Base-by-base conservation (phyloP, 345 rosid species). In the Capsella bursapastoris region DNA sequence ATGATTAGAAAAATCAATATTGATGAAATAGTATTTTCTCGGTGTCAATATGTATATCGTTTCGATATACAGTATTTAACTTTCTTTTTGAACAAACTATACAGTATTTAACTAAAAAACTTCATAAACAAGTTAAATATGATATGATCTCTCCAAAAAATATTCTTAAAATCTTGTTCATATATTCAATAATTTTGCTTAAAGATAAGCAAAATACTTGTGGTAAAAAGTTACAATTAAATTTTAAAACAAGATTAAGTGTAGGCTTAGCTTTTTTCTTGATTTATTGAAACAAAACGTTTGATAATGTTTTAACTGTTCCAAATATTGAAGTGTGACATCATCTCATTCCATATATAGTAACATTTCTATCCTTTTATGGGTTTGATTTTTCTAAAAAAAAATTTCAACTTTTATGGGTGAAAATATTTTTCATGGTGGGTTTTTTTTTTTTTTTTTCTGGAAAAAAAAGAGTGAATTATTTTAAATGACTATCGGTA, bases 1-100 rank as follows among this genome's bases (percentile, higher is more conserved):
- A 64, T 70, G 74, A 68, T 69, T 69, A 49, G 16, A 62, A 44
- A 61, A 76, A 25, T 55, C 58, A 69, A 45, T 61, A 61, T 51
- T 43, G 11, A 5, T 8, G 37, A 63, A 44, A 68, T 25, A 43
- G 31, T 66, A 73, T 4, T 5, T 38, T 10, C 31, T 51, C n/a
- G 44, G 45, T 71, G 27, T 40, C 62, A 62, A 13, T 59, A 52
- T 25, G 31, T 4, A 71, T 35, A 40, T 52, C 25, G 49, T 37
- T 47, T 58, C 9, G 8, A 29, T 28, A 11, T 4, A 16, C 25
- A 22, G 25, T 22, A 22, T 22, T 8, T 6, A 8, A 27, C 13
- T 61, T 22, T 18, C 18, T 18, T 18, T 18, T 18, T 18, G 18
- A 18, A 18, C 18, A 18, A 18, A 18, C 18, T 28, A 11, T 4